phyloP scores from a whole-genome alignment of 805 yeast species.

The Ogataea polymorpha region DNA sequence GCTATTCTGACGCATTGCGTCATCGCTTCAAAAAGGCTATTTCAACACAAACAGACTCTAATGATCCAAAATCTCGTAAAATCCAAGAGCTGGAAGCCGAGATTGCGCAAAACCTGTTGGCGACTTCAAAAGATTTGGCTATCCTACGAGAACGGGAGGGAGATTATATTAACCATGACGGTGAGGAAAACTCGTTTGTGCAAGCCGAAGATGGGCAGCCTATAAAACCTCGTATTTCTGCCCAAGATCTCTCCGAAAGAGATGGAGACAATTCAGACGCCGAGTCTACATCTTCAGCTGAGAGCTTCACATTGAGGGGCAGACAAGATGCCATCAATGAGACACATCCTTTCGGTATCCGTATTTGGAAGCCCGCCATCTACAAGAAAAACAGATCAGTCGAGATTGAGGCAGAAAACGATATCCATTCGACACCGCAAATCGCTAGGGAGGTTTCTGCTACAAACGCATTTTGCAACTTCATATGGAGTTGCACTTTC shows the following conservation, averaged over 20 bases:
- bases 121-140: conserved; percentile 26
- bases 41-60: conserved; percentile 3
- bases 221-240: conserved; percentile 8
- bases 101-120: conserved; percentile 23
- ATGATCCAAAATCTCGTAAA: conserved; percentile 13
- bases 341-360: conserved; percentile 97
- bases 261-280: conserved; percentile 35
- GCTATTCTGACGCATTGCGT: conserved; percentile 67
- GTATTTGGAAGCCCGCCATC: conserved; percentile 97
- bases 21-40: conserved; percentile 36
- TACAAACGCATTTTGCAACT: conserved; percentile 65
- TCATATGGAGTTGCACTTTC: conserved; percentile 68
- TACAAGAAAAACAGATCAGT: conserved; percentile 92
- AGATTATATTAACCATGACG: conserved; percentile 20
- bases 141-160: conserved; percentile 30
- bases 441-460: conserved; percentile 50
- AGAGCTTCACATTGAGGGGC: conserved; percentile 84
- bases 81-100: conserved; percentile 28
- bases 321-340: conserved; percentile 95
- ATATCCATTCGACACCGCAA: conserved; percentile 73
- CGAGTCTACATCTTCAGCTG: conserved; percentile 49
- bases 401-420: conserved; percentile 85
- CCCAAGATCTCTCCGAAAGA: conserved; percentile 14
- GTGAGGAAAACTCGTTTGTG: conserved; percentile 13
- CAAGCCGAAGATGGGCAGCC: conserved; percentile 15